A percentile compares a stretch with the other conserved stretches of the same genome.
phyloP scores from a whole-genome alignment of 495 filamentous ascomycete genomes.

The Penicillium coffeae region DNA sequence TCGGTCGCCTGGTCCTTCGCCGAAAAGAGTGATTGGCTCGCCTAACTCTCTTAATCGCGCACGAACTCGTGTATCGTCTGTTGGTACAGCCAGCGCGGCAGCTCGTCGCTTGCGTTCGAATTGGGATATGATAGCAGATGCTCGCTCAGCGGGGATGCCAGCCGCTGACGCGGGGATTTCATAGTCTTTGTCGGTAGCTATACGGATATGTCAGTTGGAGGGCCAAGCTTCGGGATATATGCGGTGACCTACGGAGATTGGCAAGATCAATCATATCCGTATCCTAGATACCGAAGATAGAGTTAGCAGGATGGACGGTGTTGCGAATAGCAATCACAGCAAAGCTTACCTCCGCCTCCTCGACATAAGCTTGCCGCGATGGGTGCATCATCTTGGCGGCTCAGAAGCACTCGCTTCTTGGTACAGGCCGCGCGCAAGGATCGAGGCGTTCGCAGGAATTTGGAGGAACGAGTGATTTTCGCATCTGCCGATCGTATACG shows the following conservation, averaged over 20 bases:
- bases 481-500: conserved; percentile 1
- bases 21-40: conserved; percentile 92
- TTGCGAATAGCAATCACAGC: not conserved
- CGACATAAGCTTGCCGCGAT: conserved; percentile 90
- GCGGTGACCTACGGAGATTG: conserved; percentile 67
- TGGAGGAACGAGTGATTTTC: not conserved
- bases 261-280: conserved; percentile 70
- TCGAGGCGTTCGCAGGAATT: not conserved
- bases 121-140: conserved; percentile 83
- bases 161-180: conserved; percentile 65
- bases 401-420: conserved; percentile 7
- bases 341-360: conserved; percentile 74
- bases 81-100: conserved; percentile 89
- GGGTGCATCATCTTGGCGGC: conserved; percentile 74
- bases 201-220: not conserved
- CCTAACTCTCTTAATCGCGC: conserved; percentile 74
- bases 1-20: conserved; percentile 81
- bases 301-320: not conserved
- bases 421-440: not conserved
- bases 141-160: conserved; percentile 81
- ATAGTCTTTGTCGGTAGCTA: conserved; percentile 85
- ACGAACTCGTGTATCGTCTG: conserved; percentile 86
- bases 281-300: conserved; percentile 34
- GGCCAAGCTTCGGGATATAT: not conserved
- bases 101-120: conserved; percentile 86